Evolutionary conservation across 345 rosid genomes (phyloP).

Genomic region (Orychophragmus violaceus): DNA sequence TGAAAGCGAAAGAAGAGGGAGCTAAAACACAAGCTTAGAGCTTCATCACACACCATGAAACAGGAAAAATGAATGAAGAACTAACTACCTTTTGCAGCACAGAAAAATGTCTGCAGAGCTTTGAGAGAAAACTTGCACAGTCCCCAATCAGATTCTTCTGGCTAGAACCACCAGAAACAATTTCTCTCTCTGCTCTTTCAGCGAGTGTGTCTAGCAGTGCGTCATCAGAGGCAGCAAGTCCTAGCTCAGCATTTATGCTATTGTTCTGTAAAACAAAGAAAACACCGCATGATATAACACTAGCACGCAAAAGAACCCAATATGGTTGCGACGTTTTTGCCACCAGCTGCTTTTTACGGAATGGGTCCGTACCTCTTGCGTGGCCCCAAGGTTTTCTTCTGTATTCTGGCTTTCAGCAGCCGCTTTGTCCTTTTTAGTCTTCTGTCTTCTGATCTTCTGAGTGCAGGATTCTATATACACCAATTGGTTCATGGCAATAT

Average conservation of each 20-base stretch:
- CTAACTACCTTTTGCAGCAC: slow-evolving; percentile 74
- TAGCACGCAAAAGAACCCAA: neutral
- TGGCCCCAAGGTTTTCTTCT: slow-evolving; percentile 19
- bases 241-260: slow-evolving; percentile 85
- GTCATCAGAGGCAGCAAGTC: slow-evolving; percentile 93
- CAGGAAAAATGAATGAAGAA: neutral
- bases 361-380: slow-evolving; percentile 22
- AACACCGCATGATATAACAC: neutral
- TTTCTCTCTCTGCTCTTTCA: slow-evolving; percentile 89
- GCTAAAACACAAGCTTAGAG: neutral
- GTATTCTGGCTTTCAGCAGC: slow-evolving; percentile 37
- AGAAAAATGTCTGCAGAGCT: slow-evolving; percentile 81
- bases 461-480: slow-evolving; percentile 84
- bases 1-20: slow-evolving; percentile 7
- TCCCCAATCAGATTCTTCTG: slow-evolving; percentile 74
- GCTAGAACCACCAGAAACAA: slow-evolving; percentile 56
- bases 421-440: slow-evolving; percentile 44
- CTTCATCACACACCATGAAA: neutral
- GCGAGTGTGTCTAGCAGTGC: slow-evolving; percentile 73
- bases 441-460: slow-evolving; percentile 84
- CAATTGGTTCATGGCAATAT: slow-evolving; percentile 92
- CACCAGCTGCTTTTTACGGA: neutral
- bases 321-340: neutral
- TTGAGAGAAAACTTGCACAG: slow-evolving; percentile 73
- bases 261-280: slow-evolving; percentile 46